Conservation (phyloP, 495 filamentous ascomycete species). For the Podospora tetraspora region DNA sequence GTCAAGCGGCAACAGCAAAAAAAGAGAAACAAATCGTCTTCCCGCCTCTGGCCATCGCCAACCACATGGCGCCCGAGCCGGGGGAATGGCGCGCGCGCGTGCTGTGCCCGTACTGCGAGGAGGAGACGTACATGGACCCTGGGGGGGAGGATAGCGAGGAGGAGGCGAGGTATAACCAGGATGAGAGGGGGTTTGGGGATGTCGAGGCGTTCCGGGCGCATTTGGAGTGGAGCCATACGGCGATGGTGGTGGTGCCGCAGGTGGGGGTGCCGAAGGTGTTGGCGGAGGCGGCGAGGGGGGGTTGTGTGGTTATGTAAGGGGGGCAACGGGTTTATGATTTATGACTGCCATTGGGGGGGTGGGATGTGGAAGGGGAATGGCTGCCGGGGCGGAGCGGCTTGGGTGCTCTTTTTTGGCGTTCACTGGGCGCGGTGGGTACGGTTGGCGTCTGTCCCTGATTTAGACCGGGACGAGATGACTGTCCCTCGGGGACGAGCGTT, state of each 20-base stretch:
- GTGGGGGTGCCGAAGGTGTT: constrained; percentile 16
- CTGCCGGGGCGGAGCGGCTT: too few species aligned
- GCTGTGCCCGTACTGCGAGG: constrained; percentile 45
- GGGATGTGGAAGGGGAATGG: not conserved
- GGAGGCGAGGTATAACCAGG: constrained; percentile 37
- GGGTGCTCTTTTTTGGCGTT: not conserved
- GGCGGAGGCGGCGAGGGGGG: constrained; percentile 6
- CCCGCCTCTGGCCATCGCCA: constrained; percentile 45
- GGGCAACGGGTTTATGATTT: not conserved
- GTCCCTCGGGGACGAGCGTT: not conserved
- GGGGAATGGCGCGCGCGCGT: constrained; percentile 41
- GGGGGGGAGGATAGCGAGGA: constrained; percentile 41
- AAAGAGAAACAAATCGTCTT: constrained; percentile 43
- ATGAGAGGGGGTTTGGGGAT: constrained; percentile 38
- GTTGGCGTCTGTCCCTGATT: not conserved
- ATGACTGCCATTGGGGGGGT: not conserved
- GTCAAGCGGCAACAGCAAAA: not conserved
- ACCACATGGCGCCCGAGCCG: constrained; percentile 39
- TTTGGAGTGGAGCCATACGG: constrained; percentile 44
- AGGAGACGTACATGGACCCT: constrained; percentile 43
- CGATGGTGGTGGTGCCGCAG: constrained; percentile 29
- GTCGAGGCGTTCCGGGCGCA: constrained; percentile 40
- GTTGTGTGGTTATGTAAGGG: constrained; percentile 38
- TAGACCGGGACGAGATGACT: not conserved
- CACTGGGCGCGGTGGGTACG: not conserved